Base-by-base conservation (phyloP, 495 filamentous ascomycete genomes). In the Choiromyces venosus region DNA sequence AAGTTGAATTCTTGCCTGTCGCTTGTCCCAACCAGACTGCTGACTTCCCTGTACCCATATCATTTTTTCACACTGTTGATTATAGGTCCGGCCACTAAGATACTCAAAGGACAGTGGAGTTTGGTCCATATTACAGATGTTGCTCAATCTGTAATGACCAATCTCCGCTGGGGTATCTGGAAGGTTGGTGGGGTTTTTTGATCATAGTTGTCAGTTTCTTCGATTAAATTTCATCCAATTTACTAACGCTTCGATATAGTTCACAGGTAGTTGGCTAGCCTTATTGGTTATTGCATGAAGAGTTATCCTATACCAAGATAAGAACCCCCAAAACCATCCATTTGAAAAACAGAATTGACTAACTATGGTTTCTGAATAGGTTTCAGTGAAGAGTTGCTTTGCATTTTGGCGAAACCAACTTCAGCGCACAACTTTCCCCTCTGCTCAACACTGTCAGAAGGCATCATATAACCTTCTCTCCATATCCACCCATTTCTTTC, bases 21-120 rank as follows among this genome's bases (percentile, higher is more conserved):
- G 14, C 65, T 73, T 70, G 46, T n/a, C n/a, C n/a, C n/a, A n/a
- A n/a, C n/a, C n/a, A n/a, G n/a, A n/a, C n/a, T n/a, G n/a, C n/a
- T n/a, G n/a, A n/a, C n/a, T n/a, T n/a, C n/a, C n/a, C n/a, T n/a
- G n/a, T n/a, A n/a, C n/a, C n/a, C n/a, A n/a, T 73, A 73, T 67
- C n/a, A 67, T 69, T 37, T 70, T 38, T 19, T 52, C 69, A 12
- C 72, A 38, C 69, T 73, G 68, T 7, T 69, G 18, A 3, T 21
- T 52, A 70, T 73, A 73, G 25, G 72, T 73, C 65, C 64, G 66
- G 21, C 72, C 67, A 69, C 44, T 18, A 3, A 73, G 29, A 19
- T 73, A 65, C 46, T 73, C 72, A n/a, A n/a, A n/a, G n/a, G n/a
- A n/a, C n/a, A n/a, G n/a, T n/a, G n/a, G n/a, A n/a, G n/a, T n/a